These are phyloP conservation scores for Alternaria rosae DNA, from an alignment of 2,329 filamentous ascomycete species.

Conservation along the genomic window DNA sequence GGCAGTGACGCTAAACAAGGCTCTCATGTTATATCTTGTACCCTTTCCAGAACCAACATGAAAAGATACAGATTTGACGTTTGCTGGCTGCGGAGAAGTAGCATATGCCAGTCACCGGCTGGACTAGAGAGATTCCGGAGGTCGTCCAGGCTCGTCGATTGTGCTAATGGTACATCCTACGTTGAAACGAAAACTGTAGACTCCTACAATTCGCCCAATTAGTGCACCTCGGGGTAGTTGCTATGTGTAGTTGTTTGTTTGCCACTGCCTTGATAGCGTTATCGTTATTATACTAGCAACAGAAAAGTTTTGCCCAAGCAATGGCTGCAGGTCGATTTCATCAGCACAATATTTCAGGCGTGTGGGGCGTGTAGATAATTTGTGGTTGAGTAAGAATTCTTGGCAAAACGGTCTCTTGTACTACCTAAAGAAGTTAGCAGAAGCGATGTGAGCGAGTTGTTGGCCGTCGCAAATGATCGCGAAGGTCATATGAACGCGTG, in stretches of 20 bases:
- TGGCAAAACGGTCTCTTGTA: background rate
- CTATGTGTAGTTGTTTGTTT: background rate
- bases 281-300: background rate
- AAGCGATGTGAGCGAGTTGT: background rate
- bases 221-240: background rate
- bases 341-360: background rate
- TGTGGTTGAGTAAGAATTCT: background rate
- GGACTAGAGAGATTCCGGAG: background rate
- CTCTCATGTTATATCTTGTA: background rate
- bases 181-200: background rate
- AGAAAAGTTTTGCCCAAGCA: background rate
- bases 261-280: background rate
- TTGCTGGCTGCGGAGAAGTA: background rate
- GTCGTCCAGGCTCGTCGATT: background rate
- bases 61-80: background rate
- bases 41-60: background rate
- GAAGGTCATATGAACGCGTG: slow-evolving; percentile 19
- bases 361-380: background rate
- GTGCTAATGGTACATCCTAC: background rate
- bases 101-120: background rate
- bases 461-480: slow-evolving; percentile 1
- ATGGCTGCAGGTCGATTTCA: background rate
- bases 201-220: background rate
- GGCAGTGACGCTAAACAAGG: too few species aligned
- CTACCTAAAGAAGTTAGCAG: background rate